Conservation (phyloP, 176 grass and related monocot genomes). For the Puya raimondii region DNA sequence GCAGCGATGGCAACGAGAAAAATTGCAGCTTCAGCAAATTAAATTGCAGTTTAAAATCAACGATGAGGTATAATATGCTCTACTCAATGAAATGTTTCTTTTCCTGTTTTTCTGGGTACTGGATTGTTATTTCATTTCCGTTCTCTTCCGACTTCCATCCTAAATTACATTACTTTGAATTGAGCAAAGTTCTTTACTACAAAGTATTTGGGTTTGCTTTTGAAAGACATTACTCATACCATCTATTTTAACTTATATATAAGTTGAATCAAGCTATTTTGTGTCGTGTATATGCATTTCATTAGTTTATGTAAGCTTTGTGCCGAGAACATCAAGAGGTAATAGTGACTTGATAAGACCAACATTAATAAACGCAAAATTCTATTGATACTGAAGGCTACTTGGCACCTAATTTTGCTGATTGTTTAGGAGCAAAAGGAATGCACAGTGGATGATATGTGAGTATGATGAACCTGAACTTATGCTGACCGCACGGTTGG, state of each 20-base stretch:
- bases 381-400: neutral
- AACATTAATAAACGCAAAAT: neutral
- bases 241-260: neutral
- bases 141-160: neutral
- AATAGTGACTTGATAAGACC: neutral
- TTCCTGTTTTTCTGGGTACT: neutral
- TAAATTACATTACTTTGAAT: neutral
- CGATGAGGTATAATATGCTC: constrained; percentile 40
- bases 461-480: too few species aligned
- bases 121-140: neutral
- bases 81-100: constrained; percentile 2
- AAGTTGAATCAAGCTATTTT: neutral
- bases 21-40: constrained; percentile 29
- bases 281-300: neutral
- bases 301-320: neutral
- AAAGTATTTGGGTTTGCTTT: neutral
- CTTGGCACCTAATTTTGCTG: neutral
- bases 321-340: neutral
- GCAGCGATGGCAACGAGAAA: constrained; percentile 45
- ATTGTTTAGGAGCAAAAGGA: too few species aligned
- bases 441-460: too few species aligned
- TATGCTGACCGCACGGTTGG: too few species aligned
- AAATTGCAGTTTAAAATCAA: constrained; percentile 32
- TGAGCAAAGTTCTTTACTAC: neutral
- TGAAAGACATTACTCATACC: neutral